phyloP scores from a whole-genome alignment of 2,329 filamentous ascomycete species.

The Iodosphaeria phyllophila region DNA sequence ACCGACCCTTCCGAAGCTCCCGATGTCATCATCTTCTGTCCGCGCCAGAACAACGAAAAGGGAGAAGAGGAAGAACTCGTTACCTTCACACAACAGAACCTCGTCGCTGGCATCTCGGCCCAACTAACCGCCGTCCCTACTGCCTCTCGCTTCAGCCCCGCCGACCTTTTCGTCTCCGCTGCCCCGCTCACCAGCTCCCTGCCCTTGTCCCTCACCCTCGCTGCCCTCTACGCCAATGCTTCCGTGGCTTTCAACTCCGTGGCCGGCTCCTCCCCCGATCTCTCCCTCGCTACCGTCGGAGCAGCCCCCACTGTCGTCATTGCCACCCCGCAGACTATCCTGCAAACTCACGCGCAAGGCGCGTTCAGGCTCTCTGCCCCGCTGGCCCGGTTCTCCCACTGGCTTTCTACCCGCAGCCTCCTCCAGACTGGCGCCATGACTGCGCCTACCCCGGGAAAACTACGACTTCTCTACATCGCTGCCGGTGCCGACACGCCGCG shows the following conservation, averaged over 20 bases:
- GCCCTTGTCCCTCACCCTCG: constrained; percentile 60
- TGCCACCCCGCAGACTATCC: constrained; percentile 54
- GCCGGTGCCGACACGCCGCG: constrained; percentile 41
- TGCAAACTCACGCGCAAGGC: constrained; percentile 45
- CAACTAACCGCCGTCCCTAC: constrained; percentile 61
- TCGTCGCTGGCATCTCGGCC: constrained; percentile 72
- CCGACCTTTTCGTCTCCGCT: constrained; percentile 71
- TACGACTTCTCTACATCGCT: constrained; percentile 66
- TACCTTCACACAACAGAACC: constrained; percentile 63
- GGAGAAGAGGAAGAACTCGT: constrained; percentile 48
- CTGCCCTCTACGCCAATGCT: constrained; percentile 67
- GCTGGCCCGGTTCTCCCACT: constrained; percentile 50
- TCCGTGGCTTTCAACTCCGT: constrained; percentile 82
- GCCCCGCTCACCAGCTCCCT: constrained; percentile 67
- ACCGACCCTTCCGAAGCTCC: constrained; percentile 32
- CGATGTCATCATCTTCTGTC: constrained; percentile 51
- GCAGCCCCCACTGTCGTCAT: constrained; percentile 71
- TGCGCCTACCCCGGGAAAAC: constrained; percentile 45
- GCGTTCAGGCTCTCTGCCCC: constrained; percentile 39
- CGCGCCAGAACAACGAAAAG: constrained; percentile 26
- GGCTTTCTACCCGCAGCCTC: constrained; percentile 51
- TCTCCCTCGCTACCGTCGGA: constrained; percentile 53
- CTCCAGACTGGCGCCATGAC: constrained; percentile 58
- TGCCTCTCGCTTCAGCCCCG: constrained; percentile 50
- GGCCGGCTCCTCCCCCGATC: constrained; percentile 51